Evolutionary conservation across 2,329 filamentous ascomycete genomes (phyloP).

Genomic region (Cladosporium velox): DNA sequence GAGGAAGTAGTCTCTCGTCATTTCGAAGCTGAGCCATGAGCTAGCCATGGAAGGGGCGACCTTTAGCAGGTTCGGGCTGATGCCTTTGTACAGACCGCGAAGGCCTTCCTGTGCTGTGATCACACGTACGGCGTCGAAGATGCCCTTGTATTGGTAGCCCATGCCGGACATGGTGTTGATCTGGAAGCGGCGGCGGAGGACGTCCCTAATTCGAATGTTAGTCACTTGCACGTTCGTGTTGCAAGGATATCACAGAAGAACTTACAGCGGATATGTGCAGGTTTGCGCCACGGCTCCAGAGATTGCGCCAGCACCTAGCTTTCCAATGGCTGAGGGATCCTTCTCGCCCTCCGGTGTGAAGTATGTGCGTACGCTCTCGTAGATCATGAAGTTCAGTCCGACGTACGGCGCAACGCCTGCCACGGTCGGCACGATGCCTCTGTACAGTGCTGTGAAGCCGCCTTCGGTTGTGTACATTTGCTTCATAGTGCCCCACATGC

Average conservation of each 20-base stretch:
- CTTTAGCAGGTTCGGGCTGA: slow-evolving; percentile 92
- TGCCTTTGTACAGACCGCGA: slow-evolving; percentile 89
- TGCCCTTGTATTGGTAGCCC: slow-evolving; percentile 91
- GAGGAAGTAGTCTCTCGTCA: slow-evolving; percentile 84
- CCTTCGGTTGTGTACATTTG: slow-evolving; percentile 91
- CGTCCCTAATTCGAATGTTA: slow-evolving; percentile 61
- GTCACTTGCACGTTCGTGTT: not conserved
- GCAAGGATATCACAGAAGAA: slow-evolving; percentile 23
- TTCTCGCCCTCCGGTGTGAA: slow-evolving; percentile 86
- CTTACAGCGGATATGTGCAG: slow-evolving; percentile 96
- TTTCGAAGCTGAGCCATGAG: slow-evolving; percentile 95
- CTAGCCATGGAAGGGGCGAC: slow-evolving; percentile 98
- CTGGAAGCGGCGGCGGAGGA: slow-evolving; percentile 89
- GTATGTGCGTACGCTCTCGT: slow-evolving; percentile 81
- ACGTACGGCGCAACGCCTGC: slow-evolving; percentile 96
- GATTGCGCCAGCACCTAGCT: slow-evolving; percentile 84
- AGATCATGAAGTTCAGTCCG: slow-evolving; percentile 97
- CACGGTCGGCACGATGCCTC: slow-evolving; percentile 90
- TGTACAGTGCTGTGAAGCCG: slow-evolving; percentile 81
- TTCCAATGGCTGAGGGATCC: slow-evolving; percentile 76
- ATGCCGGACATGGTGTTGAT: slow-evolving; percentile 99
- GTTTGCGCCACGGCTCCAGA: slow-evolving; percentile 97
- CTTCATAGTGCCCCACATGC: slow-evolving; percentile 84
- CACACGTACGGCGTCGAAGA: slow-evolving; percentile 77
- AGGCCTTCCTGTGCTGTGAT: slow-evolving; percentile 85